Base-by-base conservation (phyloP, 176 grass and related monocot species). In the Aegilops longissima region DNA sequence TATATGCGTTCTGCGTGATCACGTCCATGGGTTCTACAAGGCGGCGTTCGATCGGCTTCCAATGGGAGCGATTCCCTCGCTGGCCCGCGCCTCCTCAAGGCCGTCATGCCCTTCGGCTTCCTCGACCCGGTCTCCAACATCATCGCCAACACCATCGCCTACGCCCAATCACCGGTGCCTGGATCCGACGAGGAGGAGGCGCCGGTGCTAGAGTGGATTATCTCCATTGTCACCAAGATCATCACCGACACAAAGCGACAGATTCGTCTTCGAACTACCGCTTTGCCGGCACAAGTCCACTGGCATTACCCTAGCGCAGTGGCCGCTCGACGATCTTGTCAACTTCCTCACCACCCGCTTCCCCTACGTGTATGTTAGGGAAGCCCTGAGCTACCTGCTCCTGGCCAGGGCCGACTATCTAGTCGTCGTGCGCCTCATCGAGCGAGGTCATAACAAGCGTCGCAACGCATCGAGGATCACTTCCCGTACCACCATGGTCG, bases 121-220 rank as follows among this genome's bases (percentile, higher is more conserved):
- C 65, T 82, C 6, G 44, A 70, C 18, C 80, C 65, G 1, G 12
- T 70, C 29, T 82, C 65, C 80, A 82, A 70, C 65, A 82, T 82
- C 80, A 81, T 81, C 62, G 23, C 5, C 39, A 81, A 81, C 62
- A 31, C 63, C 4, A 1, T 70, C 30, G 31, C 80, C 45, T 52
- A 56, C 30, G 66, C 62, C 8, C 38, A 20, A 7, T 70, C 65
- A 54, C 80, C 80, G 69, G 23, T 18, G 69, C 52, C 65, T 21
- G 1, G 30, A 17, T 9, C 65, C 1, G 16, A 31, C 5, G 51
- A 54, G 5, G 51, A 31, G 3, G 2, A 17, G 51, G 51, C 47
- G 13, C 47, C 13, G 54, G 54, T 13, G 6, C 40, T 35, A 23
- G 59, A 65, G 12, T 42, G 36, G 10, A 9, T 80, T 24, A 5